Conservation (phyloP, 2,329 filamentous ascomycete species). For the Pestalotiopsis sp. region DNA sequence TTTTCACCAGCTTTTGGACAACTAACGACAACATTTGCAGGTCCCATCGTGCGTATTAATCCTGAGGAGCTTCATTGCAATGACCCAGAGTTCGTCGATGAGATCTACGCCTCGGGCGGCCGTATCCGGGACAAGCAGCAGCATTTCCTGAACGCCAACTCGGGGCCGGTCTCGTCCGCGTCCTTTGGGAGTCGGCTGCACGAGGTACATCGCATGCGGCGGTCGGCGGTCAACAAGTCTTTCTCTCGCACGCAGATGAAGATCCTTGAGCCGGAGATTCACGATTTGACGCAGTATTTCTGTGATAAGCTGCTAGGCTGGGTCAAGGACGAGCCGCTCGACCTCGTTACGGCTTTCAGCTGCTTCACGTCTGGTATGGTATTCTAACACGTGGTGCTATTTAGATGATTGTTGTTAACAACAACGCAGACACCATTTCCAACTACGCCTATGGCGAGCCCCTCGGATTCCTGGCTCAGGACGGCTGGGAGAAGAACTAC, state of each 20-base stretch:
- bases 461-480: constrained; percentile 20
- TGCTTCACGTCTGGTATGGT: constrained; percentile 19
- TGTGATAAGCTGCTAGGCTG: constrained; percentile 30
- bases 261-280: constrained; percentile 31
- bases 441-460: constrained; percentile 25
- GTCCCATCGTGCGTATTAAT: constrained; percentile 21
- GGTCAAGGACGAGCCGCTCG: constrained; percentile 10
- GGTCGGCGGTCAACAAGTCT: constrained; percentile 29
- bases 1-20: no score
- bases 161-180: background rate
- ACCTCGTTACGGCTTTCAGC: constrained; percentile 20
- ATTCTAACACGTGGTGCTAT: background rate
- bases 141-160: background rate
- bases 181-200: constrained; percentile 28
- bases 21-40: background rate
- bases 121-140: constrained; percentile 32
- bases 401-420: background rate
- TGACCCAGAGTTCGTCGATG: constrained; percentile 36
- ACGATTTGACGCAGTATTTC: constrained; percentile 26
- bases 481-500: constrained; percentile 17
- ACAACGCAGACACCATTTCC: constrained; percentile 19
- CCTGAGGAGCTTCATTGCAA: constrained; percentile 25
- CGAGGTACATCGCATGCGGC: constrained; percentile 29
- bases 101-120: constrained; percentile 37
- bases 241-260: constrained; percentile 33